Evolutionary conservation across 2,329 filamentous ascomycete species (phyloP).

Genomic region (Celoporthe dispersa): DNA sequence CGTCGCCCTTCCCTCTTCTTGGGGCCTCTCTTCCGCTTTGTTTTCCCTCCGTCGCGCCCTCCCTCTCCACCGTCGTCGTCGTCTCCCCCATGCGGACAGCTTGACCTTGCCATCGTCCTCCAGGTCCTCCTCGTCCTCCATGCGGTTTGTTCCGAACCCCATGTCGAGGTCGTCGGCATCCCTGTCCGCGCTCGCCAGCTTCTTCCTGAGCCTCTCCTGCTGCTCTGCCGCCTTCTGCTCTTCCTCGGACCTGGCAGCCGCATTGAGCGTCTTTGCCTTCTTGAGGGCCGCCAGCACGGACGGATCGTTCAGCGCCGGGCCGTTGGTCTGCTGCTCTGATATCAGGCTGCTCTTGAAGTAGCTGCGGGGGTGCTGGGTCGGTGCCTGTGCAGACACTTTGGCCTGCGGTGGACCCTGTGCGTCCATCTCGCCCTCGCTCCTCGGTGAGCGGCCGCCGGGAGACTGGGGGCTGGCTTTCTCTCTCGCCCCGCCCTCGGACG

Average conservation of each 20-base stretch:
- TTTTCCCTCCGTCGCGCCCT: constrained; percentile 49
- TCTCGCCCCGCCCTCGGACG: constrained; percentile 37
- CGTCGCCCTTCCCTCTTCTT: constrained; percentile 81
- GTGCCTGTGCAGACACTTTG: constrained; percentile 38
- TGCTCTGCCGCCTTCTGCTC: constrained; percentile 53
- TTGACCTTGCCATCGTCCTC: constrained; percentile 69
- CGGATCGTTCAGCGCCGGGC: constrained; percentile 70
- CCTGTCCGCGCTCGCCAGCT: constrained; percentile 74
- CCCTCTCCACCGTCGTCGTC: constrained; percentile 54
- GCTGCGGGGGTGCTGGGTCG: constrained; percentile 50
- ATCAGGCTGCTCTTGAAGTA: constrained; percentile 67
- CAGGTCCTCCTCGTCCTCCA: constrained; percentile 86
- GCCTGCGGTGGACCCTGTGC: constrained; percentile 35
- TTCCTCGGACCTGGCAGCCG: constrained; percentile 46
- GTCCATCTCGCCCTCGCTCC: constrained; percentile 32
- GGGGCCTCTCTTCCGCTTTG: constrained; percentile 69
- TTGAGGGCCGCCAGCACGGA: constrained; percentile 83
- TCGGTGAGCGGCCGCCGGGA: constrained; percentile 7
- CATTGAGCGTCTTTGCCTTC: constrained; percentile 73
- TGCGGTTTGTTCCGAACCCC: constrained; percentile 87
- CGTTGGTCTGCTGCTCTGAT: constrained; percentile 55
- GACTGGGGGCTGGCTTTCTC: constrained; percentile 21
- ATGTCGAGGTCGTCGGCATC: constrained; percentile 93
- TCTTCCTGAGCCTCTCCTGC: constrained; percentile 71
- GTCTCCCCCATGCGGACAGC: constrained; percentile 64